phyloP scores from a whole-genome alignment of 2,329 filamentous ascomycete genomes.

The Ceratocystis harringtonii region DNA sequence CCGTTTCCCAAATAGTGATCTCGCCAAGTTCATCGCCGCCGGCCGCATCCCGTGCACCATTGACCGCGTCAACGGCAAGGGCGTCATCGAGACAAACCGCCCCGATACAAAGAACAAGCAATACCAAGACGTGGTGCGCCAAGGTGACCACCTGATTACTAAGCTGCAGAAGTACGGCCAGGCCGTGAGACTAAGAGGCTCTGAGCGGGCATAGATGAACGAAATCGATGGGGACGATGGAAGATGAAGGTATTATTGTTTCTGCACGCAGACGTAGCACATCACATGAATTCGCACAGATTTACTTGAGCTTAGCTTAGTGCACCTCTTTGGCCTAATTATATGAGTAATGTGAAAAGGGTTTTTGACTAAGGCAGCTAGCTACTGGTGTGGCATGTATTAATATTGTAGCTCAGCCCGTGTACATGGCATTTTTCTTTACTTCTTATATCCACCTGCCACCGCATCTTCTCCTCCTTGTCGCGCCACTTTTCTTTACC shows the following conservation, averaged over 20 bases:
- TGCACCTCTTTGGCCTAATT: background rate
- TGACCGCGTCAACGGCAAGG: constrained; percentile 88
- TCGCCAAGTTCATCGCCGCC: constrained; percentile 91
- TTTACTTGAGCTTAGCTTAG: background rate
- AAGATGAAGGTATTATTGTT: background rate
- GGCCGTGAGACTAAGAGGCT: constrained; percentile 82
- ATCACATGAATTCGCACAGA: constrained; percentile 8
- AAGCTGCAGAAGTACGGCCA: constrained; percentile 99
- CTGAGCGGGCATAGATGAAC: constrained; percentile 62
- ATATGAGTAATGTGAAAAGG: no score
- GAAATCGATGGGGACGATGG: background rate
- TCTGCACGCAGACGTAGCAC: constrained; percentile 7
- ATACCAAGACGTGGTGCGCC: constrained; percentile 94
- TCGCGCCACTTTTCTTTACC: constrained; percentile 24
- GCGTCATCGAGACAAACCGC: constrained; percentile 93
- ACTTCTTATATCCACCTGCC: background rate
- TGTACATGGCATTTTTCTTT: background rate
- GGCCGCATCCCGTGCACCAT: constrained; percentile 94
- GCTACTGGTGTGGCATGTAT: background rate
- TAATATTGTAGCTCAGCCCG: background rate
- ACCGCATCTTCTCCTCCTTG: background rate
- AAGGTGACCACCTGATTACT: constrained; percentile 93
- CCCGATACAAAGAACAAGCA: constrained; percentile 99
- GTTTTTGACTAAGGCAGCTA: no score
- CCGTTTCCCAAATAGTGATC: constrained; percentile 43